phyloP scores from a whole-genome alignment of 2,329 filamentous ascomycete species.

The Aspergillus pseudoterreus region DNA sequence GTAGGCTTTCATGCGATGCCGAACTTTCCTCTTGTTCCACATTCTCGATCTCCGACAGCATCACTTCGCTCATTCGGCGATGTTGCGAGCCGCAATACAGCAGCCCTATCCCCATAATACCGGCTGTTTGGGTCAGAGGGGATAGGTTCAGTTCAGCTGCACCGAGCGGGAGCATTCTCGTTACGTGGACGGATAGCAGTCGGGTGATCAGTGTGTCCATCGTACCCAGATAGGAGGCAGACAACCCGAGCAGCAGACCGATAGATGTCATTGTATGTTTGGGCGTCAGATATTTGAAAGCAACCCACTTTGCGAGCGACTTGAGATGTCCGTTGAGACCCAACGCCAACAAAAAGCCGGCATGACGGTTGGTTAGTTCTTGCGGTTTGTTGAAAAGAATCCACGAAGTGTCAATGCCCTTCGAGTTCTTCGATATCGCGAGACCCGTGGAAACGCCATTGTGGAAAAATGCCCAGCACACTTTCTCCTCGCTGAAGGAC shows the following conservation, averaged over 20 bases:
- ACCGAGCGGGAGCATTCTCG: constrained; percentile 84
- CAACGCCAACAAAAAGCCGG: constrained; percentile 84
- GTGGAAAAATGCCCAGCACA: constrained; percentile 98
- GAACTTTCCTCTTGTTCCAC: constrained; percentile 72
- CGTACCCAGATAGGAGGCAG: constrained; percentile 89
- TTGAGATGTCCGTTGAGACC: constrained; percentile 95
- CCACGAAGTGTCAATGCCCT: constrained; percentile 97
- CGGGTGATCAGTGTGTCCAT: constrained; percentile 97
- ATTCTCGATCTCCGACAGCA: constrained; percentile 95
- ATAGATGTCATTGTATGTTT: constrained; percentile 99
- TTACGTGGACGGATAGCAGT: constrained; percentile 91
- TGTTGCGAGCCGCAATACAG: constrained; percentile 95
- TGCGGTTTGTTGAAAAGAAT: constrained; percentile 96
- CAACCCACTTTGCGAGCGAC: constrained; percentile 92
- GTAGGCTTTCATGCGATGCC: constrained; percentile 67
- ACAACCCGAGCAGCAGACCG: constrained; percentile 84
- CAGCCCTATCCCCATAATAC: constrained; percentile 93
- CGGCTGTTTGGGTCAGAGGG: constrained; percentile 88
- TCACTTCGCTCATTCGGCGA: constrained; percentile 96
- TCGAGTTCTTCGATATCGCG: constrained; percentile 82
- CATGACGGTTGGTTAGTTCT: constrained; percentile 93
- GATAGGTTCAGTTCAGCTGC: constrained; percentile 93
- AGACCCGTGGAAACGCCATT: constrained; percentile 90
- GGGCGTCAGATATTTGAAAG: constrained; percentile 97
- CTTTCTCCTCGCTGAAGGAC: constrained; percentile 89